Evolutionary conservation across 495 filamentous ascomycete species (phyloP).

Genomic region (Aspergillus sclerotioniger): DNA sequence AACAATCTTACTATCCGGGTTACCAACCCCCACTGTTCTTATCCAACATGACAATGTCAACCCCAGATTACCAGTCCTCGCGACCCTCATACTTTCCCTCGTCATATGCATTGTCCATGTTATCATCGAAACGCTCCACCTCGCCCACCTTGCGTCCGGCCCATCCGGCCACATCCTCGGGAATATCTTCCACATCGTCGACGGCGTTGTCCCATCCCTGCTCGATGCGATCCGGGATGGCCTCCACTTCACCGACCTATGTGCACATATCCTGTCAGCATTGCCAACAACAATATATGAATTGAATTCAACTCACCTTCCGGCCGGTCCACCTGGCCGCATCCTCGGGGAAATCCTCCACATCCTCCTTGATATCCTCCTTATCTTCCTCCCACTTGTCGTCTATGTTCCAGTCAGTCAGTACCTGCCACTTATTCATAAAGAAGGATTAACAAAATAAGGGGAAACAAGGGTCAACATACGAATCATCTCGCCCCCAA

Average conservation of each 20-base stretch:
- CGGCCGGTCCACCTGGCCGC: constrained; percentile 39
- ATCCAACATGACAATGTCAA: too few relatives aligned
- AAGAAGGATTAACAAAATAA: too few relatives aligned
- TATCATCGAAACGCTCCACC: constrained; percentile 39
- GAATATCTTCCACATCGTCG: constrained; percentile 34
- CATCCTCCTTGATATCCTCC: constrained; percentile 28
- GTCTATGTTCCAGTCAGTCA: constrained; percentile 22
- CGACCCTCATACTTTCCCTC: constrained; percentile 31
- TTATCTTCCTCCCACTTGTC: constrained; percentile 31
- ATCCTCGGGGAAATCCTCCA: constrained; percentile 39
- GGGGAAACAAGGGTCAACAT: constrained; percentile 21
- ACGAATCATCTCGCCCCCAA: constrained; percentile 45
- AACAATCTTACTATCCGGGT: background rate
- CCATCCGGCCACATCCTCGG: constrained; percentile 38
- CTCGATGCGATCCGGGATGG: constrained; percentile 33
- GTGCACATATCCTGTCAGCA: background rate
- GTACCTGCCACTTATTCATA: constrained; percentile 24
- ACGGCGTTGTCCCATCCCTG: constrained; percentile 30
- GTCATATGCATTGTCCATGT: constrained; percentile 39
- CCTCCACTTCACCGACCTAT: constrained; percentile 36
- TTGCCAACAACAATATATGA: background rate
- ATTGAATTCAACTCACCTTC: constrained; percentile 22
- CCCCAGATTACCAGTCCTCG: constrained; percentile 12
- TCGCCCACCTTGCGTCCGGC: constrained; percentile 35
- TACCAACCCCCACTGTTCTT: too few relatives aligned